Evolutionary conservation across 2,329 filamentous ascomycete species (phyloP).

Genomic region (Drechslerella coelobrocha): DNA sequence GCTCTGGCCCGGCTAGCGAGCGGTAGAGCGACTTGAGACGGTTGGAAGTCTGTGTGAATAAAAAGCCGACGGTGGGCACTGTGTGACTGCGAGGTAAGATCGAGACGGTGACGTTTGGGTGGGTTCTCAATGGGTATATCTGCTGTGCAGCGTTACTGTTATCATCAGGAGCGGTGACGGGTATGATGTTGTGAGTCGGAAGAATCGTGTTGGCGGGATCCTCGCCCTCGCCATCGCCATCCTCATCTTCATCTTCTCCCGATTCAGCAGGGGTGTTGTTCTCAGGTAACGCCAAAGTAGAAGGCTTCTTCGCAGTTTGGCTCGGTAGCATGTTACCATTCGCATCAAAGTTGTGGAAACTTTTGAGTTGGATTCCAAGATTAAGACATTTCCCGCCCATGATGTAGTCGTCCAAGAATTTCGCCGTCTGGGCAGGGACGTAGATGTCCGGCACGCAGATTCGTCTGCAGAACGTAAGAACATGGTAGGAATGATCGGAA

Average conservation of each 20-base stretch:
- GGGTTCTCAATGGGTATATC: constrained; percentile 25
- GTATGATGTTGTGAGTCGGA: constrained; percentile 41
- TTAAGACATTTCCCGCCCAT: constrained; percentile 43
- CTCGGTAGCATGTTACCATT: constrained; percentile 18
- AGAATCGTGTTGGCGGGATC: constrained; percentile 36
- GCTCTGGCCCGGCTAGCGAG: constrained; percentile 57
- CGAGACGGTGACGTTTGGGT: constrained; percentile 58
- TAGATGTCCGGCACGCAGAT: constrained; percentile 62
- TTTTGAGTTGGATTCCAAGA: constrained; percentile 19
- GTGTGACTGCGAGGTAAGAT: constrained; percentile 62
- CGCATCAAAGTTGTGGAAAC: constrained; percentile 38
- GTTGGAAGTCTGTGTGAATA: constrained; percentile 60
- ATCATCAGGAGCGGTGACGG: constrained; percentile 25
- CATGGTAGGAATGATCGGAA: constrained; percentile 61
- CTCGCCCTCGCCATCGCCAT: constrained; percentile 56
- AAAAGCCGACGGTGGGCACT: constrained; percentile 62
- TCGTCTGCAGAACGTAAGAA: constrained; percentile 60
- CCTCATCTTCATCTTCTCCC: constrained; percentile 55
- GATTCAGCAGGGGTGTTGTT: background rate
- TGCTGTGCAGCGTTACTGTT: background rate
- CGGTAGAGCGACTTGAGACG: constrained; percentile 59
- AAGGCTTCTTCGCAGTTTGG: background rate
- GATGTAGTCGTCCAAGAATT: constrained; percentile 59
- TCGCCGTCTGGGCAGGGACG: constrained; percentile 56
- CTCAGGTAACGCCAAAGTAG: constrained; percentile 3